phyloP scores from a whole-genome alignment of 495 filamentous ascomycete genomes.

The Mycothermus thermophilus region DNA sequence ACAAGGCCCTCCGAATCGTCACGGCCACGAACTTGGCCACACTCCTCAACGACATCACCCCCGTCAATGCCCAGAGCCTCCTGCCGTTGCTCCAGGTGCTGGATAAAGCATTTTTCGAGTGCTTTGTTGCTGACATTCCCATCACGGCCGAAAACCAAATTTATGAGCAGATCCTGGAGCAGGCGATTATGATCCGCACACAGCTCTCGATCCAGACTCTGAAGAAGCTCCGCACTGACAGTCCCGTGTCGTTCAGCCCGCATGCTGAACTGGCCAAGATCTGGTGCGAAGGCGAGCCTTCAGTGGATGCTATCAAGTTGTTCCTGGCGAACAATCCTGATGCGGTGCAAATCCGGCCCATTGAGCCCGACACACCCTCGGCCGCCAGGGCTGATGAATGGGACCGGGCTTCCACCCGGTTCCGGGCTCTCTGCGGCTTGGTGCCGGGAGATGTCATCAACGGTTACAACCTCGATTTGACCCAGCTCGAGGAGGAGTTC shows the following conservation, averaged over 20 bases:
- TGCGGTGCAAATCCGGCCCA: constrained; percentile 6
- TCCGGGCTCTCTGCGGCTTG: constrained; percentile 4
- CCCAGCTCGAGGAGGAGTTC: background rate
- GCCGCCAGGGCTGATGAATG: no score
- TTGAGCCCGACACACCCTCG: no score
- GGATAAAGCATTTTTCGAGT: constrained; percentile 9
- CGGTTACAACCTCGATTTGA: background rate
- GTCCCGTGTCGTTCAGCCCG: constrained; percentile 2
- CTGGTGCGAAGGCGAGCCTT: constrained; percentile 9
- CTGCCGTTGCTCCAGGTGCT: constrained; percentile 8
- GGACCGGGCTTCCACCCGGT: background rate
- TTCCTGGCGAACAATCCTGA: constrained; percentile 4
- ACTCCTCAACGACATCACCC: constrained; percentile 9
- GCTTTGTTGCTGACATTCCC: constrained; percentile 2
- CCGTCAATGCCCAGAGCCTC: background rate
- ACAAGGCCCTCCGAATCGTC: constrained; percentile 2
- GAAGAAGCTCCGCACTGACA: background rate
- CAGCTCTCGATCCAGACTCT: constrained; percentile 12
- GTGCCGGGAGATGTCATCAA: background rate
- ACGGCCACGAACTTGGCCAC: constrained; percentile 11
- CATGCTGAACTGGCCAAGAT: constrained; percentile 4
- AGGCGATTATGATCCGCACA: constrained; percentile 14
- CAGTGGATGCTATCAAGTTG: constrained; percentile 5
- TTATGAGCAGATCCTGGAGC: constrained; percentile 5
- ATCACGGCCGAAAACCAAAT: background rate